A percentile compares a stretch with the other conserved stretches of the same genome.
Conservation (phyloP, 352 stramenopile species). For the Globisporangium radiosum region DNA sequence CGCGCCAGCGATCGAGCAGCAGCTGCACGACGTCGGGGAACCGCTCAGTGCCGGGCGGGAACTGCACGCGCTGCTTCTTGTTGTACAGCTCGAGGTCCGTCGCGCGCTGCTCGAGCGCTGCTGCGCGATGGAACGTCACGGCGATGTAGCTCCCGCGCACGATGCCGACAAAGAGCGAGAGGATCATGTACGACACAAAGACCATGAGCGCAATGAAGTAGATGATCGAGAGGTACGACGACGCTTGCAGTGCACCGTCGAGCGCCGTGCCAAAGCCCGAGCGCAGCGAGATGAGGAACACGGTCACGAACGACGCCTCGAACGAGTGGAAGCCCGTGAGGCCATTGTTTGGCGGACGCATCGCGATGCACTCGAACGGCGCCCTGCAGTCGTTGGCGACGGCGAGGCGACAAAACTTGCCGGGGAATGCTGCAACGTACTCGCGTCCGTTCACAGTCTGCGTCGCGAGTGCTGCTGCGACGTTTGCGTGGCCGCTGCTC, state of each 20-base stretch:
- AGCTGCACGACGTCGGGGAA: constrained; percentile 60
- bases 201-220: constrained; percentile 80
- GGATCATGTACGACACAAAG: constrained; percentile 83
- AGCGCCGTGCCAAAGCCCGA: constrained; percentile 73
- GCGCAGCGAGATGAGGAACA: constrained; percentile 73
- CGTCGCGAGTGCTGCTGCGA: constrained; percentile 10
- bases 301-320: constrained; percentile 70
- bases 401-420: constrained; percentile 42
- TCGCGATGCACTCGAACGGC: constrained; percentile 45
- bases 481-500: background rate
- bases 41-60: constrained; percentile 45
- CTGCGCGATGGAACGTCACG: constrained; percentile 41
- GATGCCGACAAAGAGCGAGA: constrained; percentile 77
- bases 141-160: constrained; percentile 75
- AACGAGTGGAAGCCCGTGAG: constrained; percentile 84
- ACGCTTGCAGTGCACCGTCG: constrained; percentile 62
- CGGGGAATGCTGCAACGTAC: constrained; percentile 45
- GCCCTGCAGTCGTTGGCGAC: constrained; percentile 20
- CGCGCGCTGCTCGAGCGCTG: constrained; percentile 23
- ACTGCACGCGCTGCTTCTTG: constrained; percentile 41
- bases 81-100: constrained; percentile 30
- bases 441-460: constrained; percentile 15
- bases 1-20: constrained; percentile 28
- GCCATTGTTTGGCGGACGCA: constrained; percentile 58
- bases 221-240: constrained; percentile 68